These are phyloP conservation scores for Ogataea pilisensis DNA, from an alignment of 805 yeast species.

Conservation along the genomic window DNA sequence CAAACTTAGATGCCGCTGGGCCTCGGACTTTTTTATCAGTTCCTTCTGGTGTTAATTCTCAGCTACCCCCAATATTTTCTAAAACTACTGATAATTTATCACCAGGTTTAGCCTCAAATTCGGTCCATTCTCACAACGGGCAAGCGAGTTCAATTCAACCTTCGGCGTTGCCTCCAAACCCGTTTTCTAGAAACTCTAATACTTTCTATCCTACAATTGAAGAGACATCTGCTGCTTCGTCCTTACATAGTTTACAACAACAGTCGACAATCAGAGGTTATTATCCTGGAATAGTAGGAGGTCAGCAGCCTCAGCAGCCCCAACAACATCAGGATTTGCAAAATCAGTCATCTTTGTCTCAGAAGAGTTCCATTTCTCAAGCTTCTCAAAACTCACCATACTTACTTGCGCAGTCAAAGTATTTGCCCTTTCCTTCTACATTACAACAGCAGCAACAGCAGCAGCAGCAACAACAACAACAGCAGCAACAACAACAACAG, in stretches of 20 bases:
- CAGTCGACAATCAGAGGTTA: slow-evolving; percentile 6
- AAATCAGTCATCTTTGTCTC: background rate
- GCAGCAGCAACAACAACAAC: slow-evolving; percentile 2
- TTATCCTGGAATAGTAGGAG: background rate
- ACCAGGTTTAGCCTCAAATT: background rate
- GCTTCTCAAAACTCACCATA: background rate
- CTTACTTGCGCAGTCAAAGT: background rate
- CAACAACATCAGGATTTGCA: background rate
- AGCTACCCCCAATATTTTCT: background rate
- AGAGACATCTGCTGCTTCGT: slow-evolving; percentile 13
- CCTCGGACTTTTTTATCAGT: slow-evolving; percentile 4
- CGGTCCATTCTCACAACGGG: too few relatives aligned
- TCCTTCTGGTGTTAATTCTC: slow-evolving; percentile 1
- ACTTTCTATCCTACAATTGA: slow-evolving; percentile 7
- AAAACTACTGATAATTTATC: background rate
- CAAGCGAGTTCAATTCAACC: background rate
- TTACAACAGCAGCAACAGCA: slow-evolving; percentile 1
- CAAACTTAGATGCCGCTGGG: background rate
- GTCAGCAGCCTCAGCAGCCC: background rate
- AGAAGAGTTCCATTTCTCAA: background rate
- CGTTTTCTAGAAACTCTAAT: background rate
- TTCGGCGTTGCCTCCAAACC: slow-evolving; percentile 1
- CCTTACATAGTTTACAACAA: slow-evolving; percentile 14
- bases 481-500: too few relatives aligned
- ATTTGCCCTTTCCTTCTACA: background rate